Conservation (phyloP, 805 yeast species). For the Candida endomychidarum region DNA sequence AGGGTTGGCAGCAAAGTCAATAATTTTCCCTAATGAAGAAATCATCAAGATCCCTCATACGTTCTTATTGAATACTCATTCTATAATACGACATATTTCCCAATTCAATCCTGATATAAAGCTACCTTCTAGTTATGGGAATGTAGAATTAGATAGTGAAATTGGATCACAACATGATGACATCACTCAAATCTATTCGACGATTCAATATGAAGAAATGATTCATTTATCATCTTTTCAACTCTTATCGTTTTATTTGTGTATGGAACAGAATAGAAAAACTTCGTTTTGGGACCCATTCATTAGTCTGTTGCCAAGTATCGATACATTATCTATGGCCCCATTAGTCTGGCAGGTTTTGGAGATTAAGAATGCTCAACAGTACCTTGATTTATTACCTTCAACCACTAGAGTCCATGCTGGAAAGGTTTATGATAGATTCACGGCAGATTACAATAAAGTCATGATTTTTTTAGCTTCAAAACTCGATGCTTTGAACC, state of each 20-base stretch:
- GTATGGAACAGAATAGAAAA: constrained; percentile 43
- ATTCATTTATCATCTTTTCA: constrained; percentile 57
- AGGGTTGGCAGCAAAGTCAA: constrained; percentile 50
- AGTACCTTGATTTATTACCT: constrained; percentile 45
- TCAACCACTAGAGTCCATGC: constrained; percentile 39
- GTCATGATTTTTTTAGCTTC: constrained; percentile 20
- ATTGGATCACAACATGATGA: constrained; percentile 29
- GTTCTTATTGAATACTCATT: constrained; percentile 56
- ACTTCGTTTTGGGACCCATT: constrained; percentile 63
- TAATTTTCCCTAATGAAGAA: constrained; percentile 40
- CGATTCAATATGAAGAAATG: constrained; percentile 33
- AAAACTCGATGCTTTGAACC: constrained; percentile 3
- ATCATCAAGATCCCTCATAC: constrained; percentile 59
- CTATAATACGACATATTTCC: constrained; percentile 44
- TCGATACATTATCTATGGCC: constrained; percentile 49
- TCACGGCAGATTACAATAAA: constrained; percentile 44
- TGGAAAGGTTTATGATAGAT: constrained; percentile 40
- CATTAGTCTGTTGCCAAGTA: constrained; percentile 59
- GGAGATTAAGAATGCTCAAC: constrained; percentile 22
- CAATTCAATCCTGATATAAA: constrained; percentile 39
- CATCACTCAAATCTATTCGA: constrained; percentile 31
- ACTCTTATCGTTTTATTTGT: constrained; percentile 50
- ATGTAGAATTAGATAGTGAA: constrained; percentile 3
- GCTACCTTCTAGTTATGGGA: constrained; percentile 19
- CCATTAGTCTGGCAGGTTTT: constrained; percentile 65